A percentile compares a stretch with the other conserved stretches of the same genome.
Conservation (phyloP, 768 basidiomycete species). For the Mrakia blollopis region DNA sequence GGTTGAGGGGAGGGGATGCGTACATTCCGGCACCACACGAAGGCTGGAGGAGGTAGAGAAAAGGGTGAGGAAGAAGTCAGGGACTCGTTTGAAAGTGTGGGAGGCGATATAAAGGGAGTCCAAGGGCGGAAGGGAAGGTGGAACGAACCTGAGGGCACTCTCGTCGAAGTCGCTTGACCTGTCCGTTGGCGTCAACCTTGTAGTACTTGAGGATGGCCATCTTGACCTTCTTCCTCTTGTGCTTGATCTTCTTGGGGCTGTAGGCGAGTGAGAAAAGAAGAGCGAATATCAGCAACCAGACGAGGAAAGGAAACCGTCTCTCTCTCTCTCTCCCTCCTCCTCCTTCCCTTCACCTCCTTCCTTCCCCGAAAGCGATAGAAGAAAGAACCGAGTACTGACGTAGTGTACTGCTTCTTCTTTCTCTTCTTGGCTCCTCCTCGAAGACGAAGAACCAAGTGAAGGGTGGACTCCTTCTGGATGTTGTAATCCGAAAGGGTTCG, state of each 20-base stretch:
- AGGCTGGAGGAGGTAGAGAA: conserved; percentile 35
- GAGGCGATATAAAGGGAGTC: neutral
- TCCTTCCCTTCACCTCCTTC: neutral
- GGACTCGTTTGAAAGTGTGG: no score
- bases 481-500: conserved; percentile 56
- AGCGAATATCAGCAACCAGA: conserved; percentile 21
- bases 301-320: neutral
- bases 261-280: neutral
- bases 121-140: neutral
- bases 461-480: conserved; percentile 88
- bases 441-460: conserved; percentile 93
- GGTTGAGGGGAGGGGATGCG: conserved; percentile 44
- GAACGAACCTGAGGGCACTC: conserved; percentile 65
- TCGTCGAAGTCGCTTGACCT: conserved; percentile 97
- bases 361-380: neutral
- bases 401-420: conserved; percentile 98
- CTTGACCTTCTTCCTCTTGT: conserved; percentile 89
- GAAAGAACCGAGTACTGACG: conserved; percentile 49
- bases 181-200: conserved; percentile 98
- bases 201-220: conserved; percentile 99
- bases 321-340: neutral
- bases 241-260: conserved; percentile 99
- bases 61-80: neutral
- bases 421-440: conserved; percentile 98
- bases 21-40: conserved; percentile 44